A percentile compares a stretch with the other conserved stretches of the same genome.
Conservation (phyloP, 495 filamentous ascomycete genomes). For the Cercophora newfieldiana region DNA sequence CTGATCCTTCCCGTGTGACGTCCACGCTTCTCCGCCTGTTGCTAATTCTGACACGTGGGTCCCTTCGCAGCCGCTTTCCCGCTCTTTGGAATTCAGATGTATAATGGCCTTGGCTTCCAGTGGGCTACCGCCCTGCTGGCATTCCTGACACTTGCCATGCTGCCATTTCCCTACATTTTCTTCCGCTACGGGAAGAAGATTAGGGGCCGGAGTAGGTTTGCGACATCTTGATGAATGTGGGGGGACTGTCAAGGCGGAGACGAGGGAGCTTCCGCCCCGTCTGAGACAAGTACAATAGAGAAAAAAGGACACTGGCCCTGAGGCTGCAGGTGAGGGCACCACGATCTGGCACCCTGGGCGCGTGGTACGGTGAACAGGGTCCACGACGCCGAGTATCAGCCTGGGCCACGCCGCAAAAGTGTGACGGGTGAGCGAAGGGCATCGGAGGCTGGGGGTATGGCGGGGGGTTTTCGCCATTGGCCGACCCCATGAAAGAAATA, state of each 20-base stretch:
- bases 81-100: conserved; percentile 58
- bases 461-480: neutral
- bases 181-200: conserved; percentile 62
- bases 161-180: conserved; percentile 71
- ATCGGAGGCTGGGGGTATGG: neutral
- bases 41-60: conserved; percentile 44
- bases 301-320: neutral
- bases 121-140: conserved; percentile 71
- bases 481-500: neutral
- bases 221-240: conserved; percentile 26
- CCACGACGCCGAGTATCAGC: conserved; percentile 1
- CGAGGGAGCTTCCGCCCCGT: conserved; percentile 15
- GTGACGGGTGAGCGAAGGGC: neutral
- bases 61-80: conserved; percentile 51
- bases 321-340: neutral
- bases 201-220: conserved; percentile 51
- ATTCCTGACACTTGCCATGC: conserved; percentile 67
- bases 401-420: neutral
- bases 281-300: conserved; percentile 13
- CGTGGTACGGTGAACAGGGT: neutral
- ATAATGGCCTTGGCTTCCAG: conserved; percentile 65
- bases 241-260: neutral
- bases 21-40: conserved; percentile 48
- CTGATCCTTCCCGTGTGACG: conserved; percentile 51
- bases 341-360: conserved; percentile 4